These are phyloP conservation scores for Aspergillus homomorphus DNA, from an alignment of 495 filamentous ascomycete species.

Conservation along the genomic window DNA sequence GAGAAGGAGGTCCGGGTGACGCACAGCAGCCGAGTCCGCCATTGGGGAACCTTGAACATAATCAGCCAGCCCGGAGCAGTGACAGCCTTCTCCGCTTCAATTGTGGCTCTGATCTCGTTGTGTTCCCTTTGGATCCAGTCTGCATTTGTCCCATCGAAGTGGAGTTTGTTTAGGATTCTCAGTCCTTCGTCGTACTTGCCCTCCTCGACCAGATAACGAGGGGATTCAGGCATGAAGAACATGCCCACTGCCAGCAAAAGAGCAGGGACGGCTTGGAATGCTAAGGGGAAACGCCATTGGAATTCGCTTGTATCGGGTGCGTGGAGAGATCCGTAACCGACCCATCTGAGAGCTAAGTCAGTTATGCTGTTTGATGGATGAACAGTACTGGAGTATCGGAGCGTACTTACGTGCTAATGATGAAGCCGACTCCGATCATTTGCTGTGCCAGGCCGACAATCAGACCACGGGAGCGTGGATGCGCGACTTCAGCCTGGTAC, in stretches of 20 bases:
- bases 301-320: constrained; percentile 39
- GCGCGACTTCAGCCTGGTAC: constrained; percentile 54
- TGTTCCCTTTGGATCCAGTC: constrained; percentile 50
- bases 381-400: not conserved
- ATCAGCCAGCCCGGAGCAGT: constrained; percentile 44
- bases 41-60: constrained; percentile 52
- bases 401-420: constrained; percentile 43
- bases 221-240: constrained; percentile 54
- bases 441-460: constrained; percentile 59
- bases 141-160: constrained; percentile 46
- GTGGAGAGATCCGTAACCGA: constrained; percentile 52
- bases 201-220: constrained; percentile 53
- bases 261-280: constrained; percentile 50
- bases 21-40: constrained; percentile 48
- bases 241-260: constrained; percentile 43
- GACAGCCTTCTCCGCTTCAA: constrained; percentile 44
- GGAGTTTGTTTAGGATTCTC: constrained; percentile 48
- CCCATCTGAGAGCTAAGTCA: constrained; percentile 39
- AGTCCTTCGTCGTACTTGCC: constrained; percentile 44
- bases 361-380: not conserved
- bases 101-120: constrained; percentile 46
- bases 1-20: constrained; percentile 5
- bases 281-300: constrained; percentile 56
- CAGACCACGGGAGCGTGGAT: constrained; percentile 51
- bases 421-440: constrained; percentile 57